These are phyloP conservation scores for Rhodotorula toruloides DNA, from an alignment of 768 basidiomycete genomes.

Conservation along the genomic window DNA sequence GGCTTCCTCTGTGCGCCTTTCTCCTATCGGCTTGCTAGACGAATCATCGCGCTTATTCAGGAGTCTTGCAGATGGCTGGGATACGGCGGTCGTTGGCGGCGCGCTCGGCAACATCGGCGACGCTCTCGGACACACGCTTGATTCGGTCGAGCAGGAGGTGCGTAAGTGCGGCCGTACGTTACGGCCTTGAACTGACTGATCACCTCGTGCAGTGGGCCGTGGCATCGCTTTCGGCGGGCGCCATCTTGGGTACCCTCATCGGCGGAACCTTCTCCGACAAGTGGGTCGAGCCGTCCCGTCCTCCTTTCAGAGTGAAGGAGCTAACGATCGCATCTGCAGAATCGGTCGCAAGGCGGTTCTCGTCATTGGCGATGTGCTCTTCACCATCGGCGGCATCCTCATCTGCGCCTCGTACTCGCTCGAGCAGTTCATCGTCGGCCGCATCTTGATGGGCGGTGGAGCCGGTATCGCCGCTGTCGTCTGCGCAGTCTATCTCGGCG, in stretches of 20 bases:
- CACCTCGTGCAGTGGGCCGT: neutral
- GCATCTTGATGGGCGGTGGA: conserved; percentile 9
- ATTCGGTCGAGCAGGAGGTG: conserved; percentile 7
- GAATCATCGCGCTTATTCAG: no score
- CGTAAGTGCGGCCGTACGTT: neutral
- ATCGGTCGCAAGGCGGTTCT: conserved; percentile 13
- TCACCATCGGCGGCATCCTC: conserved; percentile 10
- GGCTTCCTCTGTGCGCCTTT: no score
- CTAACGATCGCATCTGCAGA: no score
- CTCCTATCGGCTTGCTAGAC: no score
- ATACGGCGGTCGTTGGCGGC: conserved; percentile 14
- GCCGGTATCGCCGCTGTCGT: conserved; percentile 12
- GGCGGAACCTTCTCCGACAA: conserved; percentile 3
- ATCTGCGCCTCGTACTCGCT: conserved; percentile 1
- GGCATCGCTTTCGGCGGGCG: conserved; percentile 3
- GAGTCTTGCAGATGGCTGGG: no score
- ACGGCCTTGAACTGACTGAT: no score
- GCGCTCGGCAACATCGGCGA: conserved; percentile 11
- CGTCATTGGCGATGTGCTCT: conserved; percentile 8
- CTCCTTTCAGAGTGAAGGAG: no score
- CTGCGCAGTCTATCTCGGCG: conserved; percentile 16
- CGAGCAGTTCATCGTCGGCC: conserved; percentile 11
- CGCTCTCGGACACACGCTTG: neutral
- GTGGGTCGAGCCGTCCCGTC: neutral
- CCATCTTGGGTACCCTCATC: neutral